These are phyloP conservation scores for Colletotrichum tamarilloi DNA, from an alignment of 2,329 filamentous ascomycete species.

Conservation along the genomic window DNA sequence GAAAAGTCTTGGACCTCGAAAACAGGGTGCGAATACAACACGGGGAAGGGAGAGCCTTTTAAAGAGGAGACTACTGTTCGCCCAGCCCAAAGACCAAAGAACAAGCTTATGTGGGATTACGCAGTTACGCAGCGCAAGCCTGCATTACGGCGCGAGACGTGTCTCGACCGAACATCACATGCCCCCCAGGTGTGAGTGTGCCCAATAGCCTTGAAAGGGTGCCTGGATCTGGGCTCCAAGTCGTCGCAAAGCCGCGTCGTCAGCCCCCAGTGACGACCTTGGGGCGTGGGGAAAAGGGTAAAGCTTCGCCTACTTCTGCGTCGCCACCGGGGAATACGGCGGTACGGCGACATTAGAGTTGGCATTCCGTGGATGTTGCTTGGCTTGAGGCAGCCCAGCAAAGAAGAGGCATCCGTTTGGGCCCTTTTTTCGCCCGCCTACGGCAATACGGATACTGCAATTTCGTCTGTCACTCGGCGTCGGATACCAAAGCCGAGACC, in stretches of 20 bases:
- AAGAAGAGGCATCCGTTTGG: background rate
- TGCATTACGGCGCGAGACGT: background rate
- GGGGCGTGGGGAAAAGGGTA: constrained; percentile 18
- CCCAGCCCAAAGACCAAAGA: constrained; percentile 1
- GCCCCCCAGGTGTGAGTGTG: background rate
- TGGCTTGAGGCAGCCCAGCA: constrained; percentile 20
- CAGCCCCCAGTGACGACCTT: constrained; percentile 19
- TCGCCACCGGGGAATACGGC: constrained; percentile 17
- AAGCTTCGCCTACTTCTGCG: constrained; percentile 22
- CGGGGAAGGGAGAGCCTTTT: constrained; percentile 15
- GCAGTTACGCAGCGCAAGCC: constrained; percentile 15
- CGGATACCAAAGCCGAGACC: constrained; percentile 24
- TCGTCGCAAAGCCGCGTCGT: constrained; percentile 36
- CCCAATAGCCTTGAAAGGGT: constrained; percentile 21
- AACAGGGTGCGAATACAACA: background rate
- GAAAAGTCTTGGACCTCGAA: background rate
- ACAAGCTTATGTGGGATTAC: constrained; percentile 33
- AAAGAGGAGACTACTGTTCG: background rate
- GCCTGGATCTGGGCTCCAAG: constrained; percentile 32
- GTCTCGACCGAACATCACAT: constrained; percentile 31
- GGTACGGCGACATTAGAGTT: constrained; percentile 1
- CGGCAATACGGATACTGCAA: constrained; percentile 7
- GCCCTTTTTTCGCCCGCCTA: background rate
- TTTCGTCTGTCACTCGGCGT: constrained; percentile 28
- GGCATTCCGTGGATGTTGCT: constrained; percentile 22